Evolutionary conservation across 495 filamentous ascomycete genomes (phyloP).

Genomic region (Bryoglossum gracile): DNA sequence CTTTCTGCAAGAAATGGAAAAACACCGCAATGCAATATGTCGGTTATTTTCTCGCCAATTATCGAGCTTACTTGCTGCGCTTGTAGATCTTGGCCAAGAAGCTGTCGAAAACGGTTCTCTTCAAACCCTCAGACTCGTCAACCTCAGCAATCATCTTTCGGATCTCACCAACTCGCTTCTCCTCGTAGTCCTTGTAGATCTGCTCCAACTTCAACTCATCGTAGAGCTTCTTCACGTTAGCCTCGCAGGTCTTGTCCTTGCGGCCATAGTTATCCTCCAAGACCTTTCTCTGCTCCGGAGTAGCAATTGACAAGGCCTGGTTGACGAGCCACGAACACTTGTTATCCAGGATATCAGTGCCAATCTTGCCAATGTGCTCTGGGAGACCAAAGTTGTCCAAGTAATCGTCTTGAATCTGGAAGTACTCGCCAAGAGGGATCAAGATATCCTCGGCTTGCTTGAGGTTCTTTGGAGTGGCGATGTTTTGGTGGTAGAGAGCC

Average conservation of each 20-base stretch:
- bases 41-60: no score
- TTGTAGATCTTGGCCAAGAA: conserved; percentile 97
- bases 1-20: no score
- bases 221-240: conserved; percentile 79
- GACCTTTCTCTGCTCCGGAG: conserved; percentile 71
- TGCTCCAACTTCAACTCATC: conserved; percentile 74
- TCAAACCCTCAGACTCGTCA: conserved; percentile 79
- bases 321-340: conserved; percentile 98
- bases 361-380: conserved; percentile 90
- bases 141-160: conserved; percentile 65
- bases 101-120: conserved; percentile 79
- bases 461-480: conserved; percentile 78
- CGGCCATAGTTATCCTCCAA: conserved; percentile 82
- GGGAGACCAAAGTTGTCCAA: conserved; percentile 95
- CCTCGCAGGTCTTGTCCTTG: conserved; percentile 75
- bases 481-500: conserved; percentile 70
- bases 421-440: conserved; percentile 98
- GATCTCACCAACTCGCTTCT: conserved; percentile 69
- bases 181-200: conserved; percentile 82
- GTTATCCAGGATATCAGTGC: conserved; percentile 97
- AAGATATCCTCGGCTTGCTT: conserved; percentile 82
- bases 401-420: conserved; percentile 98
- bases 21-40: no score
- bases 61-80: conserved; percentile 80
- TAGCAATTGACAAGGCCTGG: conserved; percentile 73